Evolutionary conservation across 495 filamentous ascomycete species (phyloP), one percentile per base, ranked within the genome.

Genomic region (Penicillium cosmopolitanum): DNA sequence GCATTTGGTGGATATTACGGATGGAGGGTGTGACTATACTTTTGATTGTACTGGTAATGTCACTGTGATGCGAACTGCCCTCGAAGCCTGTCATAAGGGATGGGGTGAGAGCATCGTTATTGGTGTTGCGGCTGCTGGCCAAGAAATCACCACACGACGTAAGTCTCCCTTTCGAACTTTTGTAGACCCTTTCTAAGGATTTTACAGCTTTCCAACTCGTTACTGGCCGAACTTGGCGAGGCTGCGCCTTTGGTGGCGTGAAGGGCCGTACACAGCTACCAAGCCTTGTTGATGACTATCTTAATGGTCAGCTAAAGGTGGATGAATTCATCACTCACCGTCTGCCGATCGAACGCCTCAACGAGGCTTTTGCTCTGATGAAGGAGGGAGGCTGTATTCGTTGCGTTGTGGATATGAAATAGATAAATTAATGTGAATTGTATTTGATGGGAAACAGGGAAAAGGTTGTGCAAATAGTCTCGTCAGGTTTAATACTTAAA

Each of bases 311-410:
- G 67, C 85, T 98, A 67, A 98, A 96, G 90, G 94, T 98, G 38
- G 96, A 98, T 68, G 95, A 98, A 81, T 98, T 98, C 82, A 98
- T 98, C 78, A 98, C 95, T 31, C 96, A 98, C 81, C 88, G 95
- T 44, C 88, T 96, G 82, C 77, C 79, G 8, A 80, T 98, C 42
- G 68, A 71, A 18, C 82, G 86, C 48, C 97, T 98, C 78, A 97
- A 96, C 81, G 80, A 79, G 16, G 92, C 92, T 10, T 98, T 98
- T 63, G 84, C 90, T 48, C 84, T 88, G 74, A 98, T 98, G 95
- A 96, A 96, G 84, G 79, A 84, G 53, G 95, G 95, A 38, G 92
- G 97, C 72, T 98, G 95, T 75, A 94, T 98, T 65, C 88, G 95
- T 50, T 96, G 90, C 60, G 96, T 90, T 13, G 79, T 84, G 23